These are phyloP conservation scores for Carallia pectinifolia DNA, from an alignment of 345 rosid species.

Conservation along the genomic window DNA sequence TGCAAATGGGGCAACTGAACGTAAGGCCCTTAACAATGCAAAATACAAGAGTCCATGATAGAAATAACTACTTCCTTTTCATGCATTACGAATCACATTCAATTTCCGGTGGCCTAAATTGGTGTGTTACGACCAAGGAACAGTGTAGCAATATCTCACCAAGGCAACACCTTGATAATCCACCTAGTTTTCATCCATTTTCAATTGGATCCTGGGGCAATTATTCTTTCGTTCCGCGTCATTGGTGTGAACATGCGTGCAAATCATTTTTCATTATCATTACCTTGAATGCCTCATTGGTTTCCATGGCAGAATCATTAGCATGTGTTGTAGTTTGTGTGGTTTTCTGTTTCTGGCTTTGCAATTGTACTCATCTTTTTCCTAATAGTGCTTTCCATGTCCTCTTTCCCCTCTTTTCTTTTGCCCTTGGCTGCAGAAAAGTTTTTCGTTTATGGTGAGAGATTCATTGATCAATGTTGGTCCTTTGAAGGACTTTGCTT, in stretches of 20 bases:
- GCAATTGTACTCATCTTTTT: not conserved
- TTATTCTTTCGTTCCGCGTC: not conserved
- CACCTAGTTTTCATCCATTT: too few relatives aligned
- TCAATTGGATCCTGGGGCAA: too few relatives aligned
- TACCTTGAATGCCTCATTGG: not conserved
- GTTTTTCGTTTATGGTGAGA: conserved; percentile 88
- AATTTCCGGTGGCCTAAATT: not conserved
- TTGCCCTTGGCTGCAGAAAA: conserved; percentile 59
- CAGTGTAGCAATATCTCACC: not conserved
- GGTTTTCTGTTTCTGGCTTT: not conserved
- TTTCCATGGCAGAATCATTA: not conserved
- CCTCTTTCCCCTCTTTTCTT: conserved; percentile 14
- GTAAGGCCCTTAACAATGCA: not conserved
- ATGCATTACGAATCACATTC: too few relatives aligned
- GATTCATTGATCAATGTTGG: conserved; percentile 92
- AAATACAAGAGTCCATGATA: not conserved
- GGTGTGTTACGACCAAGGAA: not conserved
- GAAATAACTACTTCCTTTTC: too few relatives aligned
- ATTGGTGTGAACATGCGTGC: not conserved
- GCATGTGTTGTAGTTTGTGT: not conserved
- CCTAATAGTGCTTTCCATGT: conserved; percentile 12
- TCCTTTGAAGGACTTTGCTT: conserved; percentile 93
- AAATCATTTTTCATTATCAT: not conserved
- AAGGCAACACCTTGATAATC: too few relatives aligned
- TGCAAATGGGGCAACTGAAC: not conserved